A percentile compares a stretch with the other conserved stretches of the same genome.
Evolutionary conservation across 805 yeast species (phyloP).

Genomic region (Starmerella asiatica): DNA sequence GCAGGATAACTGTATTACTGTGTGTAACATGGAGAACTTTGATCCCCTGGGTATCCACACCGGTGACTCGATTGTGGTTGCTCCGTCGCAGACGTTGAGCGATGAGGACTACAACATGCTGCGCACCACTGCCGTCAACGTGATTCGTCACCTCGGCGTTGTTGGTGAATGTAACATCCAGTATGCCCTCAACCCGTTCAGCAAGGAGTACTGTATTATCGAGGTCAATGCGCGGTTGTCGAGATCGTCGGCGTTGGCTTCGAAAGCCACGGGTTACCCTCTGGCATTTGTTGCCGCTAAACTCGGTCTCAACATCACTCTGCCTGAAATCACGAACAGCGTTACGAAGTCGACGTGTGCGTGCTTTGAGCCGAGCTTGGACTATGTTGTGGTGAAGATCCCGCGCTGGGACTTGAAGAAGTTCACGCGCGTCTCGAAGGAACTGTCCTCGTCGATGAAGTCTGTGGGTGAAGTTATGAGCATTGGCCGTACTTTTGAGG

Average conservation of each 20-base stretch:
- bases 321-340: conserved; percentile 91
- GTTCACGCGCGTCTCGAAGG: conserved; percentile 84
- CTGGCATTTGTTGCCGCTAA: conserved; percentile 98
- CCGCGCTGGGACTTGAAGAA: conserved; percentile 97
- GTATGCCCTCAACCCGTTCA: conserved; percentile 91
- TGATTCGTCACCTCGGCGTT: conserved; percentile 94
- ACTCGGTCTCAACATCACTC: conserved; percentile 85
- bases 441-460: conserved; percentile 90
- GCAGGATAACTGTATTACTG: conserved; percentile 93
- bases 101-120: conserved; percentile 98
- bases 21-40: conserved; percentile 97
- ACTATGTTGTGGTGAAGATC: conserved; percentile 90
- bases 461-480: conserved; percentile 99
- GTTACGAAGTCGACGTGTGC: conserved; percentile 94
- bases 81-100: conserved; percentile 93
- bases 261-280: conserved; percentile 98
- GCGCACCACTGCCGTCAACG: conserved; percentile 92
- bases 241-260: conserved; percentile 93
- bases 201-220: conserved; percentile 87
- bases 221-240: conserved; percentile 96
- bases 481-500: conserved; percentile 95
- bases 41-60: conserved; percentile 98
- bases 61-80: conserved; percentile 97
- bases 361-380: conserved; percentile 92
- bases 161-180: conserved; percentile 99